Evolutionary conservation across 2,329 filamentous ascomycete genomes (phyloP), one percentile per base, ranked within the genome.

Genomic region (Fusarium chaquense): DNA sequence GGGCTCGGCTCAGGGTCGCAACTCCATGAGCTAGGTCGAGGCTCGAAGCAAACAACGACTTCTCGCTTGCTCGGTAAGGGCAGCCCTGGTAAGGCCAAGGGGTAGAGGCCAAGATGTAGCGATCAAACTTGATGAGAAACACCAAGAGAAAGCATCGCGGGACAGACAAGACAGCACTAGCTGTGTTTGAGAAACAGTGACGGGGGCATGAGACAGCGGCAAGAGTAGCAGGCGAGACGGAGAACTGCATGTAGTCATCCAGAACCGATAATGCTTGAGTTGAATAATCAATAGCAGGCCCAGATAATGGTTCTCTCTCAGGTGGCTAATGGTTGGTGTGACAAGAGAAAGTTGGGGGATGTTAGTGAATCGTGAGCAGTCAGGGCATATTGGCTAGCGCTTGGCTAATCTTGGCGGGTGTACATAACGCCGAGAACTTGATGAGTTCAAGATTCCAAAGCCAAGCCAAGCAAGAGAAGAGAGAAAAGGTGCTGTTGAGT

Each of bases 71-170:
- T 45, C 24, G 49, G 35, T 28, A 52, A 41, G 46, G 49, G 22
- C n/a, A 52, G 26, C 11, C 49, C 36, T 52, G 24, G 44, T 11
- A 52, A 9, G 35, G 49, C 33, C 49, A 41, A 52, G 49, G 49
- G 49, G 49, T 41, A 28, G 30, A 52, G 49, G 35, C 35, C 49
- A 52, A 55, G 68, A 57, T 44, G 44, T n/a, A 59, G 55, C 43
- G 50, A 75, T 75, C 72, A 75, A 74, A 73, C 72, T 47, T 32
- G 69, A 70, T 43, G 45, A 69, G 70, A 65, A 67, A 65, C 72
- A 67, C 59, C 47, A 54, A 47, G 53, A 60, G 40, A 59, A 58
- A 60, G 54, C 56, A 67, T 70, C 60, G 62, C 58, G 66, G 63
- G 44, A 60, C 58, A 50, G 41, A 41, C 46, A 50, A 50, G 41